phyloP scores from a whole-genome alignment of 805 yeast genomes.

The Cyberlindnera euphorbiae region DNA sequence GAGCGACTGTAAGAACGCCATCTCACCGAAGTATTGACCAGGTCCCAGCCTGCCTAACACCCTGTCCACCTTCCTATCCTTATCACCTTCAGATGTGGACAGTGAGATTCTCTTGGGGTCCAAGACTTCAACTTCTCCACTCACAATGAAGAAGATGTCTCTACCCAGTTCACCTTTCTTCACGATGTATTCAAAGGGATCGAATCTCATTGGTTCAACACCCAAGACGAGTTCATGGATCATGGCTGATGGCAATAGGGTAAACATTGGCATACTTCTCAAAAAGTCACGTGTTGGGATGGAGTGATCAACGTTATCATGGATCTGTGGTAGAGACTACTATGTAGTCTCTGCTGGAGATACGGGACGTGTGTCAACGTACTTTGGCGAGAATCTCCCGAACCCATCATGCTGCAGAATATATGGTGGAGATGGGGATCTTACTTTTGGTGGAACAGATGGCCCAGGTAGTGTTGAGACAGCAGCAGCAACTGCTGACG shows the following conservation, averaged over 20 bases:
- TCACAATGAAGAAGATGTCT: conserved; percentile 61
- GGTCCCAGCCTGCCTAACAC: conserved; percentile 54
- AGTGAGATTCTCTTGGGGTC: conserved; percentile 31
- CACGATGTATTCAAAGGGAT: conserved; percentile 57
- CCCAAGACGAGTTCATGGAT: conserved; percentile 61
- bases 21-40: conserved; percentile 73
- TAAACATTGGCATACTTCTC: conserved; percentile 53
- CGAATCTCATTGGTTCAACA: conserved; percentile 49
- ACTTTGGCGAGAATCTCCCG: conserved; percentile 1
- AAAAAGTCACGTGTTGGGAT: conserved; percentile 55
- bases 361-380: background rate
- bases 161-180: conserved; percentile 55
- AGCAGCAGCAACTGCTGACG: conserved; percentile 28
- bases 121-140: conserved; percentile 68
- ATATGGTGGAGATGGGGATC: conserved; percentile 9
- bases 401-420: conserved; percentile 3
- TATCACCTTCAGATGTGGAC: conserved; percentile 16
- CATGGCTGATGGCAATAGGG: conserved; percentile 49
- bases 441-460: conserved; percentile 31
- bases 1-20: conserved; percentile 56
- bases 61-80: conserved; percentile 30
- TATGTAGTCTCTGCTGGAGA: too few relatives aligned
- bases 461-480: conserved; percentile 37
- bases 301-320: conserved; percentile 46
- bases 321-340: conserved; percentile 19